Percentiles rank a stretch among this genome's conserved stretches.
Evolutionary conservation across 2,329 filamentous ascomycete species (phyloP).

Genomic region (Mollisia scopiformis): DNA sequence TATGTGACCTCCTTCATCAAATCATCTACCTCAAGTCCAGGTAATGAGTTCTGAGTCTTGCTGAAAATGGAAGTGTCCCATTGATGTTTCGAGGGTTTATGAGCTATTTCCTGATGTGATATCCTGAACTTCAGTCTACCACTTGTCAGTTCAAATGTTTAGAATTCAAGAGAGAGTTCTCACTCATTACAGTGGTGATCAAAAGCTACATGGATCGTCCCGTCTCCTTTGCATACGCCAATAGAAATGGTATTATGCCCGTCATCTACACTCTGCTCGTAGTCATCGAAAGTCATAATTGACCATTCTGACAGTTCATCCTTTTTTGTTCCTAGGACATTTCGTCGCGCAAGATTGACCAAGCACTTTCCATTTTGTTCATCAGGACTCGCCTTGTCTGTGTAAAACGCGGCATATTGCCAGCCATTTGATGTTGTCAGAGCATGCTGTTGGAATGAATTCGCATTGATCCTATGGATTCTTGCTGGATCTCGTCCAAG

Average conservation of each 20-base stretch:
- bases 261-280: slow-evolving; percentile 29
- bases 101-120: slow-evolving; percentile 6
- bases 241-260: slow-evolving; percentile 31
- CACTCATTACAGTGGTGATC: slow-evolving; percentile 32
- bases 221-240: slow-evolving; percentile 29
- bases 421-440: slow-evolving; percentile 26
- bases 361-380: slow-evolving; percentile 12
- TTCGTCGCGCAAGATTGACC: slow-evolving; percentile 23
- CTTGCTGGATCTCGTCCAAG: slow-evolving; percentile 25
- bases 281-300: slow-evolving; percentile 27
- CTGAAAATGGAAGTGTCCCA: slow-evolving; percentile 28
- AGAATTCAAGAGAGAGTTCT: slow-evolving; percentile 2
- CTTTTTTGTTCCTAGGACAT: neutral
- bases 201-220: slow-evolving; percentile 31
- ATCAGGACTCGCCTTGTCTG: slow-evolving; percentile 3
- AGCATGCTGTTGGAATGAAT: slow-evolving; percentile 31
- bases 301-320: slow-evolving; percentile 16
- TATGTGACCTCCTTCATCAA: slow-evolving; percentile 30
- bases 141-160: neutral
- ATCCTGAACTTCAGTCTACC: slow-evolving; percentile 28
- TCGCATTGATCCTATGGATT: slow-evolving; percentile 29
- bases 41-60: slow-evolving; percentile 22
- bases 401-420: slow-evolving; percentile 31
- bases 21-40: slow-evolving; percentile 22
- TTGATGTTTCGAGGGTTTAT: neutral